Evolutionary conservation across 345 rosid genomes (phyloP), one percentile per base, ranked within the genome.

Genomic region (Psidium guajava): DNA sequence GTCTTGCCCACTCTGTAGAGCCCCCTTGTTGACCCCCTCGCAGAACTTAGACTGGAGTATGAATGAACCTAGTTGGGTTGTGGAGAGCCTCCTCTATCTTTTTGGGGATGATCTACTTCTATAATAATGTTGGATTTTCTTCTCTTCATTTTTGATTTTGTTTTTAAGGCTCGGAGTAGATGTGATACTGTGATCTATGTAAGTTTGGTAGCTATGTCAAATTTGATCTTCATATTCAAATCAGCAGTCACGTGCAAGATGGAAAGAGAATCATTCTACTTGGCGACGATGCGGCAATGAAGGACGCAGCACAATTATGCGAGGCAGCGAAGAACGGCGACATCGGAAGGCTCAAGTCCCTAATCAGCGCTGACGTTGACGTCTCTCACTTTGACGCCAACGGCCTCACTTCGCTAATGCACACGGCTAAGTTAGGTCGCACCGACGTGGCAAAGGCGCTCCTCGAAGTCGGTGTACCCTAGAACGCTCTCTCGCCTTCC

Each of bases 51-150:
- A 82, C 85, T 91, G 86, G 52, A 88, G 91, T 92, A 86, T 86
- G 87, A 87, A 89, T 6, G 96, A 97, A 87, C 98, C 98, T 4
- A 96, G 95, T 88, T 97, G 99, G 99, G 98, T 96, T 8, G 98
- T 96, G 0, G 98, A 97, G 82, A 91, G 94, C 47, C 90, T 97
- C 54, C 91, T 97, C 16, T 97, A 97, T 90, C 93, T 97, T 8
- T 97, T 97, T 54, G 99, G 98, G 6, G 99, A 97, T 77, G 99
- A 97, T 86, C 88, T 96, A 85, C 89, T 90, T 40, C 52, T n/a
- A 50, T 86, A 81, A 53, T 49, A 24, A 14, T 9, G 47, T 22
- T 15, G 53, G 56, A 28, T 52, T 53, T 58, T 56, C 73, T 47
- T 11, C 20, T 21, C 13, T 20, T 83, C 80, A 8, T 42, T 40